phyloP scores from a whole-genome alignment of 2,329 filamentous ascomycete species.

The Colletotrichum chrysophilum region DNA sequence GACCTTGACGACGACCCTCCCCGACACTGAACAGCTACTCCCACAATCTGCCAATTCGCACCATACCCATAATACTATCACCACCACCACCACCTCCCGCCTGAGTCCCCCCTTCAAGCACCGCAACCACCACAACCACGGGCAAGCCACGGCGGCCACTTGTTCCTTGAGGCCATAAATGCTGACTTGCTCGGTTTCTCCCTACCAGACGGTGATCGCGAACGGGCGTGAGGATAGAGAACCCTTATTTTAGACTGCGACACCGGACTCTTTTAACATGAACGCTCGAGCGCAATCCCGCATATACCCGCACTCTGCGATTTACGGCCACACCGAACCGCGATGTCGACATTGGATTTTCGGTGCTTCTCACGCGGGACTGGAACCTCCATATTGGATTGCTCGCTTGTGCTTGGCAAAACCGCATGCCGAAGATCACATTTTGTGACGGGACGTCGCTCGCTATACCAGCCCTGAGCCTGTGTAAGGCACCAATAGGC shows the following conservation, averaged over 20 bases:
- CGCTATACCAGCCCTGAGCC: not conserved
- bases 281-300: not conserved
- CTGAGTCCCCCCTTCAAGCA: not conserved
- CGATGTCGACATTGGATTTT: not conserved
- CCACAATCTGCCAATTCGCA: not conserved
- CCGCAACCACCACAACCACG: not conserved
- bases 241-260: constrained; percentile 6
- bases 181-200: constrained; percentile 22
- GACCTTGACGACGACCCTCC: constrained; percentile 25
- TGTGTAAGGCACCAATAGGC: not conserved
- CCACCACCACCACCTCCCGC: not conserved
- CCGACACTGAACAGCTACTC: constrained; percentile 5
- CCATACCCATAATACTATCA: constrained; percentile 6
- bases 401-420: not conserved
- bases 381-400: not conserved
- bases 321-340: not conserved
- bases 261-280: constrained; percentile 4
- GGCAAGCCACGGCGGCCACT: not conserved
- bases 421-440: not conserved
- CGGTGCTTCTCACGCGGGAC: not conserved
- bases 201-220: constrained; percentile 41
- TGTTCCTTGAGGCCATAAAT: constrained; percentile 3
- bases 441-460: not conserved
- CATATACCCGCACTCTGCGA: constrained; percentile 21
- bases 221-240: constrained; percentile 29